Evolutionary conservation across 495 filamentous ascomycete species (phyloP).

Genomic region (Penicillium manginii): DNA sequence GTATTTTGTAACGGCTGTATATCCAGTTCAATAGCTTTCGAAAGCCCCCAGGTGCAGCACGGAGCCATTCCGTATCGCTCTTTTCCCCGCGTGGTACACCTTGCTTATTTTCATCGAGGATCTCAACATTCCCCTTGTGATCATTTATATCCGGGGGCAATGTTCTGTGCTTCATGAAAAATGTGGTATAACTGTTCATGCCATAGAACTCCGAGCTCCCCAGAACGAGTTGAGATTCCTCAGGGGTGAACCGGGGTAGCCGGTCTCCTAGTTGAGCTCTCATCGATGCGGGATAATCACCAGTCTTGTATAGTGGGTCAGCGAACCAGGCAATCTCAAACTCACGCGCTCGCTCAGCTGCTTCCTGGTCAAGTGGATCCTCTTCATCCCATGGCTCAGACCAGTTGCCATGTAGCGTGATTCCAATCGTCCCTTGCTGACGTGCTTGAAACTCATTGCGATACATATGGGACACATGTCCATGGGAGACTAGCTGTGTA

Average conservation of each 20-base stretch:
- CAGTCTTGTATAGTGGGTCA: constrained; percentile 50
- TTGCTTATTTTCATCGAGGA: constrained; percentile 47
- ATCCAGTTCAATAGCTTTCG: constrained; percentile 51
- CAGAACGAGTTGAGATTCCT: constrained; percentile 45
- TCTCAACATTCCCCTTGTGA: constrained; percentile 49
- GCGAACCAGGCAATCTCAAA: constrained; percentile 56
- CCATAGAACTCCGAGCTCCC: constrained; percentile 56
- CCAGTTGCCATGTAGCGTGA: constrained; percentile 55
- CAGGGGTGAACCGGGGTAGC: constrained; percentile 45
- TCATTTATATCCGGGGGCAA: constrained; percentile 46
- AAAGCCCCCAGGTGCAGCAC: constrained; percentile 45
- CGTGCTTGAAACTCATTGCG: constrained; percentile 45
- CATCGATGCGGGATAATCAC: constrained; percentile 54
- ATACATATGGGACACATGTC: constrained; percentile 42
- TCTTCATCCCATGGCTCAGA: constrained; percentile 52
- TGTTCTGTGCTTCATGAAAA: constrained; percentile 46
- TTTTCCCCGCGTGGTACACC: constrained; percentile 49
- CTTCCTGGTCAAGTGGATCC: constrained; percentile 44
- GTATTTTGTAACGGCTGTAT: constrained; percentile 43
- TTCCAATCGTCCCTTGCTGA: constrained; percentile 48
- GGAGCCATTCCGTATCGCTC: constrained; percentile 51
- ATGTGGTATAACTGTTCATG: constrained; percentile 56
- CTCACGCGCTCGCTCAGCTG: constrained; percentile 48
- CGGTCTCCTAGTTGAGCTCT: constrained; percentile 51
- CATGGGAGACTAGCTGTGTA: constrained; percentile 48